Percentiles rank a stretch among this genome's conserved stretches.
phyloP scores from a whole-genome alignment of 257 asterid genomes.

The Capsicum chinense region DNA sequence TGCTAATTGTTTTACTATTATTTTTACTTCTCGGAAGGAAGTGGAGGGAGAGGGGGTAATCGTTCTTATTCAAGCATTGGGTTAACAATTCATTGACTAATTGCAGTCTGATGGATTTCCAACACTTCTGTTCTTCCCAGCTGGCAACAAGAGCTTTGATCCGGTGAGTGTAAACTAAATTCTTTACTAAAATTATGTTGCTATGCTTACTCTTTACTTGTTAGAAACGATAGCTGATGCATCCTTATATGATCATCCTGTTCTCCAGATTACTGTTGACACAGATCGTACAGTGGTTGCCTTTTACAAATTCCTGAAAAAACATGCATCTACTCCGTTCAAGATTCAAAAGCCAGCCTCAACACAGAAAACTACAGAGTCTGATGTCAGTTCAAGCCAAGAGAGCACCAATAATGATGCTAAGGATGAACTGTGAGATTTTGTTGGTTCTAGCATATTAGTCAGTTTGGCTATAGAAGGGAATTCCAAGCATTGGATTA shows the following conservation, averaged over 20 bases:
- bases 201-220: not conserved
- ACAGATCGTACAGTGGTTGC: slow-evolving; percentile 88
- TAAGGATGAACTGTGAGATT: slow-evolving; percentile 73
- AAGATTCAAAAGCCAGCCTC: slow-evolving; percentile 76
- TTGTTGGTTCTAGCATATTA: not conserved
- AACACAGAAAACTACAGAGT: slow-evolving; percentile 35
- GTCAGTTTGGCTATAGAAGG: not conserved
- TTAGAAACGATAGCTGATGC: not conserved
- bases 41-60: not conserved
- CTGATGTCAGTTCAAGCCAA: slow-evolving; percentile 34
- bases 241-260: not conserved
- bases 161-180: slow-evolving; percentile 60
- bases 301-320: slow-evolving; percentile 90
- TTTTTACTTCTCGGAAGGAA: not conserved
- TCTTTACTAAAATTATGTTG: slow-evolving; percentile 22
- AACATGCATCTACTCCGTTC: slow-evolving; percentile 87
- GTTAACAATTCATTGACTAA: not conserved
- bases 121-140: slow-evolving; percentile 92
- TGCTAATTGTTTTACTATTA: not conserved
- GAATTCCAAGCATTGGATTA: not conserved
- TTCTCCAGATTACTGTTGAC: slow-evolving; percentile 66
- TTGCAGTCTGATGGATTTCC: slow-evolving; percentile 95
- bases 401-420: slow-evolving; percentile 43
- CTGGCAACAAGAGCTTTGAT: slow-evolving; percentile 96
- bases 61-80: slow-evolving; percentile 11